phyloP scores from a whole-genome alignment of 345 rosid species.

The Trapa bicornis region DNA sequence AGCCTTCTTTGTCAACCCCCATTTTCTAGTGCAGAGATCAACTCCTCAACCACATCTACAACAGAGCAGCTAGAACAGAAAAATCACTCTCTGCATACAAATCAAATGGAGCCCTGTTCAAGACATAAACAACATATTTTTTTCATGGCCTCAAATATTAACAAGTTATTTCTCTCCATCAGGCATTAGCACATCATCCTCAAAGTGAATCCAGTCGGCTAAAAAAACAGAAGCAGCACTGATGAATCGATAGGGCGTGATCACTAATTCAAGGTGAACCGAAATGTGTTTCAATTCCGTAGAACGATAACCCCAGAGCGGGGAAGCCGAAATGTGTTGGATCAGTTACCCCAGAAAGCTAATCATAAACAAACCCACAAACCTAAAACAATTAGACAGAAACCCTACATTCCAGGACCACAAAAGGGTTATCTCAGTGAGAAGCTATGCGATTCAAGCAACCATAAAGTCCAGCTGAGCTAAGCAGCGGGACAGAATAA shows the following conservation, averaged over 20 bases:
- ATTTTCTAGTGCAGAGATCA: constrained; percentile 16
- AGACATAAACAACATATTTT: not conserved
- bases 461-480: not conserved
- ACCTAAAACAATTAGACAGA: not conserved
- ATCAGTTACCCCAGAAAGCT: not conserved
- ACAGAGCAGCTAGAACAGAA: not conserved
- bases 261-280: not conserved
- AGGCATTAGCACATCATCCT: not conserved
- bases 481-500: not conserved
- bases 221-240: not conserved
- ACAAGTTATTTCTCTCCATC: not conserved
- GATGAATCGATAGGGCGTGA: not conserved
- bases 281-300: not conserved
- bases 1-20: constrained; percentile 55
- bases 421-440: no score
- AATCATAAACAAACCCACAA: not conserved
- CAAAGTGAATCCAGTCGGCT: not conserved
- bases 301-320: not conserved
- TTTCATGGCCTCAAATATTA: not conserved
- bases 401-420: not conserved
- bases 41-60: not conserved
- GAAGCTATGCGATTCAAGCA: no score
- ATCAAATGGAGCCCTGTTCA: not conserved
- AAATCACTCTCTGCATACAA: not conserved
- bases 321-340: not conserved